phyloP scores from a whole-genome alignment of 2,329 filamentous ascomycete genomes.

The Aspergillus unguis region DNA sequence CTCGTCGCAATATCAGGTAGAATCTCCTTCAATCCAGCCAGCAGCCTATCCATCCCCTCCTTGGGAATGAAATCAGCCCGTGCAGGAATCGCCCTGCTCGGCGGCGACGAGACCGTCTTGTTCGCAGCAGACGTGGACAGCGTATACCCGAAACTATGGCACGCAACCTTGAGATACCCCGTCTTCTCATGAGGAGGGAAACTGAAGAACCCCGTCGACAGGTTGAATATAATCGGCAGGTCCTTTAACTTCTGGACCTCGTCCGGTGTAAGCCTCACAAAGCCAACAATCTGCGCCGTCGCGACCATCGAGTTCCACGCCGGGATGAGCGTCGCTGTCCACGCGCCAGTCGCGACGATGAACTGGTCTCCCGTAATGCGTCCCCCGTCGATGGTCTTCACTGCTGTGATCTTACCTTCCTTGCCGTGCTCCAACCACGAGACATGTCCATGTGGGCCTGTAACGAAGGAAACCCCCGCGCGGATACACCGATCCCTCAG shows the following conservation, averaged over 20 bases:
- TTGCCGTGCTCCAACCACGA: conserved; percentile 31
- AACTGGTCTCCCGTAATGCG: conserved; percentile 62
- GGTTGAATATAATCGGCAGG: conserved; percentile 59
- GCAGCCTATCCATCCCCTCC: conserved; percentile 53
- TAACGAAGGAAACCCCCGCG: conserved; percentile 26
- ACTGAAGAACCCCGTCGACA: conserved; percentile 46
- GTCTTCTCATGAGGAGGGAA: conserved; percentile 42
- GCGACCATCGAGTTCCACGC: conserved; percentile 69
- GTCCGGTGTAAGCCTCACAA: conserved; percentile 64
- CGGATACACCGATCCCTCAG: conserved; percentile 22
- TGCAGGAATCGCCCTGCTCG: conserved; percentile 16
- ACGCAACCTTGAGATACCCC: conserved; percentile 57
- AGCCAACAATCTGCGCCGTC: conserved; percentile 73
- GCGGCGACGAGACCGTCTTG: conserved; percentile 21
- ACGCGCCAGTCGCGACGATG: conserved; percentile 76
- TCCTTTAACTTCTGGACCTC: conserved; percentile 62
- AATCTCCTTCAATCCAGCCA: conserved; percentile 52
- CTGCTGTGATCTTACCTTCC: conserved; percentile 48
- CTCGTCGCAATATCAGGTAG: conserved; percentile 56
- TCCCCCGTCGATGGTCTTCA: conserved; percentile 46
- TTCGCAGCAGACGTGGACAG: conserved; percentile 10
- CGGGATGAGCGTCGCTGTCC: conserved; percentile 72
- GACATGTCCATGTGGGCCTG: conserved; percentile 31
- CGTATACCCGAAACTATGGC: conserved; percentile 64
- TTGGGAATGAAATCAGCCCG: conserved; percentile 32